A percentile compares a stretch with the other conserved stretches of the same genome.
phyloP scores from a whole-genome alignment of 225 moss, liverwort and hornwort species.

The Marchantia polymorpha region DNA sequence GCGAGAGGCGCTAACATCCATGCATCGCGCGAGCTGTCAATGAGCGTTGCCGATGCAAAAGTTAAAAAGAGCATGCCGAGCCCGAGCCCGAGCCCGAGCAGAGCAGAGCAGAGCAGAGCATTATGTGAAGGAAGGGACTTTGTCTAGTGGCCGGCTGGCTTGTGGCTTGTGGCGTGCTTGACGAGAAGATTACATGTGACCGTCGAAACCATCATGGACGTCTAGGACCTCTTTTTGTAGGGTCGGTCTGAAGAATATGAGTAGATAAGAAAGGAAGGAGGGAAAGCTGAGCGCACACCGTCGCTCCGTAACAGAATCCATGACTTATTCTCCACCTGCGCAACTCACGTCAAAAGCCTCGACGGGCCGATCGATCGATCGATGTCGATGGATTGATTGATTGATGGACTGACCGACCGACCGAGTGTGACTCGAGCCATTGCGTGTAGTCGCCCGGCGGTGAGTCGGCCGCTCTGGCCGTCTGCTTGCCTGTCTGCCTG shows the following conservation, averaged over 20 bases:
- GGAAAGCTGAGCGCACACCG: background rate
- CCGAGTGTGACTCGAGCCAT: background rate
- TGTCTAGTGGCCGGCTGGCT: background rate
- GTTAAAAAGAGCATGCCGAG: background rate
- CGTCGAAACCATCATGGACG: constrained; percentile 10
- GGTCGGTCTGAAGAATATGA: background rate
- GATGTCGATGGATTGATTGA: no score
- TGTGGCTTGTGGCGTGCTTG: background rate
- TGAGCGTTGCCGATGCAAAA: background rate
- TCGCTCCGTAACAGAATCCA: background rate
- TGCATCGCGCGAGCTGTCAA: background rate
- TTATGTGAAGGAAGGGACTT: background rate
- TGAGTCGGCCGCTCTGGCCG: background rate
- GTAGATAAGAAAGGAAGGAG: background rate
- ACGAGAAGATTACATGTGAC: constrained; percentile 7
- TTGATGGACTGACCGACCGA: no score
- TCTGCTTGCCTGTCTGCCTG: background rate
- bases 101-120: no score
- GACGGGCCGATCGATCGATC: no score
- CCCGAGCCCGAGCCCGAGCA: background rate
- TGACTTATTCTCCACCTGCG: background rate
- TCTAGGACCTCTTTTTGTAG: background rate
- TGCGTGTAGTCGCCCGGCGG: background rate
- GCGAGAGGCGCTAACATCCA: background rate
- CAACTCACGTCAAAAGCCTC: background rate